Evolutionary conservation across 495 filamentous ascomycete species (phyloP).

Genomic region (Xylaria scruposa): DNA sequence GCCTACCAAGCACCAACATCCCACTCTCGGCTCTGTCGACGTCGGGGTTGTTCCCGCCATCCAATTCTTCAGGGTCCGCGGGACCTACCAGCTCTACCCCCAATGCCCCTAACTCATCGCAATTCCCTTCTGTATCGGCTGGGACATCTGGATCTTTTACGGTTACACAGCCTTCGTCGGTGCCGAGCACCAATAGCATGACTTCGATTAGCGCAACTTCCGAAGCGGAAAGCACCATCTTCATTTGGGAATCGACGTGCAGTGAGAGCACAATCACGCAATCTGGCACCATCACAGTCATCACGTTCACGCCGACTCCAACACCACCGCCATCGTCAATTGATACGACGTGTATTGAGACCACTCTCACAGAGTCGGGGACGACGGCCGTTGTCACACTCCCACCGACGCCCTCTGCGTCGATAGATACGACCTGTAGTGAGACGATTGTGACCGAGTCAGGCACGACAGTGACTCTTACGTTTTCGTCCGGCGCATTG

Average conservation of each 20-base stretch:
- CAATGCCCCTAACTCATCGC: slow-evolving; percentile 6
- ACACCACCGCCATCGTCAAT: slow-evolving; percentile 17
- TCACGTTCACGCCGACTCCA: slow-evolving; percentile 29
- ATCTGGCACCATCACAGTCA: slow-evolving; percentile 29
- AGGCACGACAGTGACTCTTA: slow-evolving; percentile 8
- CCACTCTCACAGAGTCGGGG: slow-evolving; percentile 32
- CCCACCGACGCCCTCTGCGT: slow-evolving; percentile 20
- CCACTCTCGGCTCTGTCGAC: slow-evolving; percentile 16
- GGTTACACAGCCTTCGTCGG: slow-evolving; percentile 26
- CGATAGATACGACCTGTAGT: slow-evolving; percentile 27
- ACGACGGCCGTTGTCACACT: slow-evolving; percentile 30
- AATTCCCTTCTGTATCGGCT: slow-evolving; percentile 22
- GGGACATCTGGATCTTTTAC: slow-evolving; percentile 17
- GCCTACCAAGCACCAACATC: slow-evolving; percentile 4
- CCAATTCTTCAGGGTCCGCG: slow-evolving; percentile 32
- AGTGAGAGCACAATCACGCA: slow-evolving; percentile 39
- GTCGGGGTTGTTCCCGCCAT: slow-evolving; percentile 38
- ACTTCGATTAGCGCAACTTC: slow-evolving; percentile 17
- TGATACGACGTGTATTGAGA: slow-evolving; percentile 40
- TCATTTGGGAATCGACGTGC: slow-evolving; percentile 38
- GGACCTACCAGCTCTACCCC: slow-evolving; percentile 31
- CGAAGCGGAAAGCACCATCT: slow-evolving; percentile 28
- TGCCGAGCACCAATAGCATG: slow-evolving; percentile 2
- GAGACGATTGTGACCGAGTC: slow-evolving; percentile 25
- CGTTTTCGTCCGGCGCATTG: neutral